Evolutionary conservation across 179 eudicot species (phyloP).

Genomic region (Carnegiea gigantea): DNA sequence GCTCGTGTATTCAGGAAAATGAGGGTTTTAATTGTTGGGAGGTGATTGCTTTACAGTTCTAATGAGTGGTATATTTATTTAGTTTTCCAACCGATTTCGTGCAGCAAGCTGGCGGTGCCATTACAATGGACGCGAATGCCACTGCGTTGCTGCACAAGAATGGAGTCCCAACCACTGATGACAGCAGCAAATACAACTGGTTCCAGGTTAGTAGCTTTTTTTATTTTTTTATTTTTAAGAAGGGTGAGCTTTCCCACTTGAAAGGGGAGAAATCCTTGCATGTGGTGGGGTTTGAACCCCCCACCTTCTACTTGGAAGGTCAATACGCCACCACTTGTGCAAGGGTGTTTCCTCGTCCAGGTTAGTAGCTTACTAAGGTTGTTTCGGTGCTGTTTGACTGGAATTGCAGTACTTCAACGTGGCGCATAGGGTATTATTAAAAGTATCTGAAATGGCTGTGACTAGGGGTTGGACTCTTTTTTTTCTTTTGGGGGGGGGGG

Average conservation of each 20-base stretch:
- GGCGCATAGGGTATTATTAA: no score
- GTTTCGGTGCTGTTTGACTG: background rate
- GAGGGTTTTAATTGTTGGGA: background rate
- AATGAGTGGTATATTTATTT: background rate
- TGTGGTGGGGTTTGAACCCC: no score
- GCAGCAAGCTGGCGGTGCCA: conserved; percentile 80
- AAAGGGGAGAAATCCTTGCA: no score
- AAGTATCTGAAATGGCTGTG: background rate
- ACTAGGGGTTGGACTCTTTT: background rate
- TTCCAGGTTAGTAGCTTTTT: conserved; percentile 49
- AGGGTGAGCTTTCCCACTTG: no score
- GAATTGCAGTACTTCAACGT: background rate
- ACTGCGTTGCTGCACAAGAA: conserved; percentile 70
- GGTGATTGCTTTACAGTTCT: background rate
- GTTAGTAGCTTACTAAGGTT: conserved; percentile 20
- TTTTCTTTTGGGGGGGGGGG: background rate
- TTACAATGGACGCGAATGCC: conserved; percentile 93
- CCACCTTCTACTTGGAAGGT: no score
- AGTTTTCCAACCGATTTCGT: conserved; percentile 15
- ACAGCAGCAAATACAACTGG: conserved; percentile 79
- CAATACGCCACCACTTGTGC: no score
- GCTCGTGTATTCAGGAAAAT: background rate
- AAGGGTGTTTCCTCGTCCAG: conserved; percentile 30
- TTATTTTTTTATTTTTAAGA: no score
- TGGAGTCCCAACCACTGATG: conserved; percentile 68